Percentiles rank a stretch among this genome's conserved stretches.
Conservation (phyloP, 257 asterid genomes). For the Jacaranda copaia region DNA sequence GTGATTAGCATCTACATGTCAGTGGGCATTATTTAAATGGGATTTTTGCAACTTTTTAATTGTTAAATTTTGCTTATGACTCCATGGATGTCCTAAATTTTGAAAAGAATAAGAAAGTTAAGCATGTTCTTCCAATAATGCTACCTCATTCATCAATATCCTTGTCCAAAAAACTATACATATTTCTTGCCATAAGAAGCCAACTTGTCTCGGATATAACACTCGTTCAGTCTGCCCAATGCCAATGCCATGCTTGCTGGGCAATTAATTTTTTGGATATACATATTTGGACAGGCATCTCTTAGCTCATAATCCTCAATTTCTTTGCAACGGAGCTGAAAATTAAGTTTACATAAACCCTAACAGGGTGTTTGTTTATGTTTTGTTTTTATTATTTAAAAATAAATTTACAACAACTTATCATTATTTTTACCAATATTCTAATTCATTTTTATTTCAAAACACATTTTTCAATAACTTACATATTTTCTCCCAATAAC, state of each 20-base stretch:
- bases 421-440: no score
- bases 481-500: no score
- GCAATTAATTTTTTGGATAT: neutral
- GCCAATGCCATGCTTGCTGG: neutral
- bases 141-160: neutral
- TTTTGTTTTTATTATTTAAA: no score
- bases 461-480: no score
- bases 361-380: no score
- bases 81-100: neutral
- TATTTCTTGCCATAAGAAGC: neutral
- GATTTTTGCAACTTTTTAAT: neutral
- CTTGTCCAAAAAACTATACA: neutral
- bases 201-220: neutral
- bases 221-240: neutral
- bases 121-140: neutral
- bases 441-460: no score
- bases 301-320: neutral
- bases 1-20: constrained; percentile 2
- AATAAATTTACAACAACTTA: no score
- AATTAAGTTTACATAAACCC: neutral
- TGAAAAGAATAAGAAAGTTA: neutral
- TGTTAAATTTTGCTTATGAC: neutral
- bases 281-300: neutral
- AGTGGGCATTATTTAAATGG: constrained; percentile 10
- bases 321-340: neutral